A percentile compares a stretch with the other conserved stretches of the same genome.
These are phyloP conservation scores for Aspergillus haitiensis DNA, from an alignment of 495 filamentous ascomycete genomes.

Conservation along the genomic window DNA sequence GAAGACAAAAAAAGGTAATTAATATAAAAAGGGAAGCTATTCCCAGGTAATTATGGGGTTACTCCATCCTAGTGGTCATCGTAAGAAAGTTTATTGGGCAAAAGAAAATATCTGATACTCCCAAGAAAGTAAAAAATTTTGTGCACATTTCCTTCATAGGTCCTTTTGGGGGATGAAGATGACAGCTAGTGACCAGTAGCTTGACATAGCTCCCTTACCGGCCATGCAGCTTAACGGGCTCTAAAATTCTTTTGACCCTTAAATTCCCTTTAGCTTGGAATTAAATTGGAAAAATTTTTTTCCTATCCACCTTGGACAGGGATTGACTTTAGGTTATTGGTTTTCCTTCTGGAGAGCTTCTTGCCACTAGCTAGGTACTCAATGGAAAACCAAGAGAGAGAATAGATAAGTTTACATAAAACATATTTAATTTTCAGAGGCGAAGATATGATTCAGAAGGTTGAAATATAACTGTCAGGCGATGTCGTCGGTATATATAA, in stretches of 20 bases:
- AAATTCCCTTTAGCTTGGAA: slow-evolving; percentile 6
- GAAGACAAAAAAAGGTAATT: neutral
- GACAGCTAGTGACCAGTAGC: slow-evolving; percentile 6
- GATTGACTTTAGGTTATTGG: neutral
- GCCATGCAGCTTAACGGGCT: slow-evolving; percentile 15
- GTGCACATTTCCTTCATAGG: neutral
- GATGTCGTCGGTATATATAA: neutral
- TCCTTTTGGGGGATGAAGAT: neutral
- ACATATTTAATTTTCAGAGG: too few relatives aligned
- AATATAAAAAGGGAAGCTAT: slow-evolving; percentile 2
- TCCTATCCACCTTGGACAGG: neutral
- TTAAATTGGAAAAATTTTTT: slow-evolving; percentile 5
- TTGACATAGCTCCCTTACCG: slow-evolving; percentile 11
- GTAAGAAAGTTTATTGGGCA: slow-evolving; percentile 8
- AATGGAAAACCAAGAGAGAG: too few relatives aligned
- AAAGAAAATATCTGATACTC: neutral
- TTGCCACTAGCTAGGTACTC: too few relatives aligned
- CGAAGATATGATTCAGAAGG: neutral
- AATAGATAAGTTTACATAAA: too few relatives aligned
- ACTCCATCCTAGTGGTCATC: slow-evolving; percentile 1
- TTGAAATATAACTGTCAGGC: neutral
- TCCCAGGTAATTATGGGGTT: slow-evolving; percentile 4
- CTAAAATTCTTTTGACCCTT: slow-evolving; percentile 9
- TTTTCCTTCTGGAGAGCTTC: neutral
- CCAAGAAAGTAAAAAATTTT: neutral